Base-by-base conservation (phyloP, 208 protist genomes). In the Blechomonas ayalai region DNA sequence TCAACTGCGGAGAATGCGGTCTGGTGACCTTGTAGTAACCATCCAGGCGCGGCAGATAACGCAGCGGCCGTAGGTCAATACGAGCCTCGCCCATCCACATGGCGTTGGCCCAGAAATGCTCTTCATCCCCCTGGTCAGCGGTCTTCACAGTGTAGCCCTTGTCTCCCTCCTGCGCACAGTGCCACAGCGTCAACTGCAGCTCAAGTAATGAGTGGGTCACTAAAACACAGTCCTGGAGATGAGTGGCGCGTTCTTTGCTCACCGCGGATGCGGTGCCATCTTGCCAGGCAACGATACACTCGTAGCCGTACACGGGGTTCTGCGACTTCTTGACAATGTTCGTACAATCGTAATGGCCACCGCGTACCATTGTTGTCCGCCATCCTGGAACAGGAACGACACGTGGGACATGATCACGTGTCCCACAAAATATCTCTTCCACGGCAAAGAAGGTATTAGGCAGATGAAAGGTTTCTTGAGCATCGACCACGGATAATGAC, bases 31-130 rank as follows among this genome's bases (percentile, higher is more conserved):
- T 66, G 59, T 90, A 90, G 48, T 81, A 92, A 2, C 84, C 84
- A 29, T 92, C 73, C 18, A 90, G 52, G 4, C 42, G 35, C 3
- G 49, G 39, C 12, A 92, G 47, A 46, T 83, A 87, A 3, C 80
- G 77, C 46, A 92, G 61, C 4, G 80, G 71, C 22, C 75, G 70
- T 3, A 92, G 74, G 54, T 92, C 80, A 2, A 92, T 61, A 7
- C 68, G 52, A 37, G 69, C 83, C 18, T 80, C 73, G 34, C 80
- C 84, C 49, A 89, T 54, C 37, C 71, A 61, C 16, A 78, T 73
- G 0, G 75, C 62, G 7, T 51, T 60, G 3, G 61, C 58, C 84
- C 79, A 90, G 41, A 89, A 87, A n/a, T 49, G 16, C 29, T 74
- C 52, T 42, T 89, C 80, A 4, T 59, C 51, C 27, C 37, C 42